These are phyloP conservation scores for Sphagnum tenellum DNA, from an alignment of 225 moss, liverwort and hornwort genomes.

Conservation along the genomic window DNA sequence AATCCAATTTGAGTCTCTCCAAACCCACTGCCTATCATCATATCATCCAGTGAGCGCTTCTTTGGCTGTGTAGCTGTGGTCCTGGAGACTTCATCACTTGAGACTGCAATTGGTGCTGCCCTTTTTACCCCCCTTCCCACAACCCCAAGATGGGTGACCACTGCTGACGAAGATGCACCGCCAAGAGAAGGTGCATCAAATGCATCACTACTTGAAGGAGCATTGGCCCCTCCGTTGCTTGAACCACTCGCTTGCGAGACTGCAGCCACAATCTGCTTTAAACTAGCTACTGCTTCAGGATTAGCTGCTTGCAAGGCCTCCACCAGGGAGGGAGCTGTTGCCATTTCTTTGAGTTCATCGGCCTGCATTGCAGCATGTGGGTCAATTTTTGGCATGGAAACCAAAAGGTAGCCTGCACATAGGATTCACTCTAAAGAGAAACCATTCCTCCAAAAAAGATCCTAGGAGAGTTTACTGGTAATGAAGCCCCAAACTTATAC, in stretches of 20 bases:
- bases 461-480: too few species aligned
- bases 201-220: conserved; percentile 11
- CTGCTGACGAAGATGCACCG: conserved; percentile 39
- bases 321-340: conserved; percentile 66
- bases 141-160: conserved; percentile 80
- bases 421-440: too few species aligned
- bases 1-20: conserved; percentile 76
- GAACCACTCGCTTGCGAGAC: conserved; percentile 25
- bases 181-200: conserved; percentile 37
- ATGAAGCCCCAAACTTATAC: too few species aligned
- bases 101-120: conserved; percentile 50
- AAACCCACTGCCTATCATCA: conserved; percentile 45
- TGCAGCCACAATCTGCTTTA: conserved; percentile 56
- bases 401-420: too few species aligned
- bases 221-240: conserved; percentile 3
- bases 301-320: conserved; percentile 76
- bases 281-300: conserved; percentile 65
- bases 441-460: too few species aligned
- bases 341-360: conserved; percentile 87
- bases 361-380: conserved; percentile 25
- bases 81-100: conserved; percentile 18
- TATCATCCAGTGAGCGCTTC: conserved; percentile 60
- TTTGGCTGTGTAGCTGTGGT: conserved; percentile 37
- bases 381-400: not conserved
- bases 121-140: conserved; percentile 90